These are phyloP conservation scores for Solanum tarapatanum DNA, from an alignment of 257 asterid genomes.

Conservation along the genomic window DNA sequence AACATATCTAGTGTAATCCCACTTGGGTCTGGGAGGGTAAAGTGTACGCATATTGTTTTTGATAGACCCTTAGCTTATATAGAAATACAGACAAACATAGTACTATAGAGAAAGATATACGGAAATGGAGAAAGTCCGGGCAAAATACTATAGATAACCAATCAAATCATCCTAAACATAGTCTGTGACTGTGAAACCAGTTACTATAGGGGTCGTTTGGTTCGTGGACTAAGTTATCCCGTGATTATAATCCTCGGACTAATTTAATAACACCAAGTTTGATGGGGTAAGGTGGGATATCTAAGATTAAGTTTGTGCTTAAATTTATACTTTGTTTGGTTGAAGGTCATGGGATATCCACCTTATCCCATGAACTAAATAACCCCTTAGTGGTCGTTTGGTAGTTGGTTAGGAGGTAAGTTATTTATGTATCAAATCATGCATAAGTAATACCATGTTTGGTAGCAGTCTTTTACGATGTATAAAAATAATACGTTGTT, in stretches of 20 bases:
- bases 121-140: not conserved
- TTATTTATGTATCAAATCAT: not conserved
- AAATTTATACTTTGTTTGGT: not conserved
- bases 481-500: not conserved
- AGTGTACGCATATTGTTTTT: not conserved
- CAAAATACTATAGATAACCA: not conserved
- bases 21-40: not conserved
- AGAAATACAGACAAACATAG: rapidly evolving
- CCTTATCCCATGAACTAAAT: not conserved
- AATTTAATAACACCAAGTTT: not conserved
- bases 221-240: not conserved
- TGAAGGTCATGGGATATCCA: not conserved
- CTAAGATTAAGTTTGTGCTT: not conserved
- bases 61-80: rapidly evolving
- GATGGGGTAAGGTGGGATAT: not conserved
- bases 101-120: not conserved
- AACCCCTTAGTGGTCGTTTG: not conserved
- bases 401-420: not conserved
- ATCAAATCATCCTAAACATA: not conserved
- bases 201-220: not conserved
- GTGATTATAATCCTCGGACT: not conserved
- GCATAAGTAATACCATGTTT: not conserved
- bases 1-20: not conserved
- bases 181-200: not conserved
- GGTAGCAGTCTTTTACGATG: not conserved